These are phyloP conservation scores for Mycena crocata DNA, from an alignment of 768 basidiomycete genomes.

Conservation along the genomic window DNA sequence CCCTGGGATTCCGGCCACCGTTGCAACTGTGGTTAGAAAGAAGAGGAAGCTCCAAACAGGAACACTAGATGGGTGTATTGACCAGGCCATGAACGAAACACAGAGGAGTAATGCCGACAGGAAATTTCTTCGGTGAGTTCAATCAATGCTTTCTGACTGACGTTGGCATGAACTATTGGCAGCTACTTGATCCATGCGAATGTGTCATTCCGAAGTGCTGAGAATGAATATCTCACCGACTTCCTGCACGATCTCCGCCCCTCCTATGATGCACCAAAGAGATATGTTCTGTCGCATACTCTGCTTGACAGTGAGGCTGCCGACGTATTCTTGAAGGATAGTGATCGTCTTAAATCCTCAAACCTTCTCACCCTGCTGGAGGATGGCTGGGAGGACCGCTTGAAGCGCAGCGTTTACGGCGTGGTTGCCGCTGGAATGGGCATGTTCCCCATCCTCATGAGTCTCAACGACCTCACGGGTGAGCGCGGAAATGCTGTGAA, in stretches of 20 bases:
- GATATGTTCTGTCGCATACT: constrained; percentile 39
- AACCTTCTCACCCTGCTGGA: constrained; percentile 35
- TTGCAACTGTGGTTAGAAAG: background rate
- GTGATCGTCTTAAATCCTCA: constrained; percentile 21
- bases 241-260: constrained; percentile 40
- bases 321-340: constrained; percentile 34
- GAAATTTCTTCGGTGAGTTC: constrained; percentile 16
- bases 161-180: background rate
- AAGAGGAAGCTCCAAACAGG: constrained; percentile 3
- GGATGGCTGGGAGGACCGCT: constrained; percentile 5
- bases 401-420: constrained; percentile 3
- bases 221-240: constrained; percentile 36
- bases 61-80: background rate
- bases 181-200: constrained; percentile 41
- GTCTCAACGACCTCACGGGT: background rate
- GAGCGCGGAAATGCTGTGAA: background rate
- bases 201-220: constrained; percentile 34
- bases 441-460: background rate
- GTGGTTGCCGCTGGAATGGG: background rate
- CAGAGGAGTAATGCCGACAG: constrained; percentile 5
- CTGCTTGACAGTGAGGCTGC: constrained; percentile 38
- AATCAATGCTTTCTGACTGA: background rate
- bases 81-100: background rate
- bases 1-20: background rate
- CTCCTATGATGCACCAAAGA: constrained; percentile 37